These are phyloP conservation scores for Saccharomyces uvarum DNA, from an alignment of 1,139 yeast species.

Conservation along the genomic window DNA sequence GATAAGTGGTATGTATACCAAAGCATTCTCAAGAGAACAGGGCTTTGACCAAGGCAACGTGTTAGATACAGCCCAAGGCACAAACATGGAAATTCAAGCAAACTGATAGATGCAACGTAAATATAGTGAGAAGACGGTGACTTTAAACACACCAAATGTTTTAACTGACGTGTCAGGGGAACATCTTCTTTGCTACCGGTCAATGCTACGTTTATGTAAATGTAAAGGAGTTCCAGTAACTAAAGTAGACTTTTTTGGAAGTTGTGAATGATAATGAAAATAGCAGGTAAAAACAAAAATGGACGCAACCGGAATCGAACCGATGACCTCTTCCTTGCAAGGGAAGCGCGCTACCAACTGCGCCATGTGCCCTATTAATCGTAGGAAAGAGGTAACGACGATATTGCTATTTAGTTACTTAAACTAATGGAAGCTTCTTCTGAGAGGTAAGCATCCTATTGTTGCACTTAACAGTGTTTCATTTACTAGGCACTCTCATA, in stretches of 20 bases:
- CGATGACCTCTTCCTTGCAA: conserved; percentile 32
- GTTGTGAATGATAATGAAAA: not conserved
- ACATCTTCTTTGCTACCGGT: no score
- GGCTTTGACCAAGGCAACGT: not conserved
- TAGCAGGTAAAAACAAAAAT: conserved; percentile 4
- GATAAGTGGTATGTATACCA: not conserved
- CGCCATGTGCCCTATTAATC: conserved; percentile 25
- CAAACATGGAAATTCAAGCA: no score
- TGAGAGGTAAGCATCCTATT: no score
- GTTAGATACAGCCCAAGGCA: not conserved
- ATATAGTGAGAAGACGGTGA: no score
- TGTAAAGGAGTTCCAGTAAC: not conserved
- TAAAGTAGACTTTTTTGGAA: not conserved
- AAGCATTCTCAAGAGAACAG: not conserved
- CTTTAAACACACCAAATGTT: no score
- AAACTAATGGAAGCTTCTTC: no score
- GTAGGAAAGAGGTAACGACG: not conserved
- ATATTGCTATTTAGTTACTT: not conserved
- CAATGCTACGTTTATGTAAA: no score
- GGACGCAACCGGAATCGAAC: conserved; percentile 32
- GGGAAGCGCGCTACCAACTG: conserved; percentile 33
- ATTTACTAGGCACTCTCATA: no score
- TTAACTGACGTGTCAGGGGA: no score
- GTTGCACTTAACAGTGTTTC: no score
- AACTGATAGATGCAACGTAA: no score